Evolutionary conservation across 805 yeast genomes (phyloP).

Genomic region (Pichia scutulata): DNA sequence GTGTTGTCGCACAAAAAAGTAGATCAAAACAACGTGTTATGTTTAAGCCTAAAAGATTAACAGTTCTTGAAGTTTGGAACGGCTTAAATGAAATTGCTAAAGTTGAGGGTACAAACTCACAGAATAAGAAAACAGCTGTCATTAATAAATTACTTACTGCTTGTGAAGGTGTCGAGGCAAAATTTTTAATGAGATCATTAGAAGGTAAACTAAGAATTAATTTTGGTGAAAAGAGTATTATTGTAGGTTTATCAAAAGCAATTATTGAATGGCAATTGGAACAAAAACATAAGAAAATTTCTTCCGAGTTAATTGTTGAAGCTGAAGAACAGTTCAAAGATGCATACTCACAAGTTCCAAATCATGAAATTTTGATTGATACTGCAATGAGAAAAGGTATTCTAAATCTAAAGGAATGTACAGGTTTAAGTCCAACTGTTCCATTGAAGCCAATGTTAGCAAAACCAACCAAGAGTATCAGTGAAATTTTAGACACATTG

Average conservation of each 20-base stretch:
- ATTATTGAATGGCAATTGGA: constrained; percentile 52
- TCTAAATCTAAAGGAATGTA: constrained; percentile 51
- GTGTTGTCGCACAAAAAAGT: constrained; percentile 78
- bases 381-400: constrained; percentile 65
- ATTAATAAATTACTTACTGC: constrained; percentile 82
- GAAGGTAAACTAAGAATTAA: constrained; percentile 93
- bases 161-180: constrained; percentile 81
- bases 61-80: constrained; percentile 64
- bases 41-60: constrained; percentile 84
- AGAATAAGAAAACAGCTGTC: constrained; percentile 63
- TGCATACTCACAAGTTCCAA: constrained; percentile 85
- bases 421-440: constrained; percentile 80
- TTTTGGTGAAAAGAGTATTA: constrained; percentile 86
- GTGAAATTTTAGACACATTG: constrained; percentile 87
- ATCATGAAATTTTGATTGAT: constrained; percentile 71
- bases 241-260: constrained; percentile 79
- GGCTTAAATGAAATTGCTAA: constrained; percentile 72
- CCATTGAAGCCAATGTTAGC: constrained; percentile 98
- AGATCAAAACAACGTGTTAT: constrained; percentile 82
- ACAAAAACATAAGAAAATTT: constrained; percentile 20
- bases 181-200: constrained; percentile 77
- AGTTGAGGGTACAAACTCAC: constrained; percentile 74
- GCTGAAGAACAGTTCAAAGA: constrained; percentile 80
- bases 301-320: constrained; percentile 39
- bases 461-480: constrained; percentile 88